phyloP scores from a whole-genome alignment of 202 grass and related monocot species.

The Tripidium arundinaceum region DNA sequence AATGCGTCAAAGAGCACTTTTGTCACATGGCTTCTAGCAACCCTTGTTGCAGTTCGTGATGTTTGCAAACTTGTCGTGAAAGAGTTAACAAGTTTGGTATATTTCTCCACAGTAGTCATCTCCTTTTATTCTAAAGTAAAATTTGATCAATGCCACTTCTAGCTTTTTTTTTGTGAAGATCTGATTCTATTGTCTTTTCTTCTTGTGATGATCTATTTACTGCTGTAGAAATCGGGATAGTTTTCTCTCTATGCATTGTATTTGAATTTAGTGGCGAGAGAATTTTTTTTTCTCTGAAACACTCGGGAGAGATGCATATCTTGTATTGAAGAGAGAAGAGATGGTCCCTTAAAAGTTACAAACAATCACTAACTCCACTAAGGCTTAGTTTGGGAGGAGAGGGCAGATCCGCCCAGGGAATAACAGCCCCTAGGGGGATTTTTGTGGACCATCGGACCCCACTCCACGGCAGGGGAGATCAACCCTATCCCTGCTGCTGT shows the following conservation, averaged over 20 bases:
- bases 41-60: constrained; percentile 76
- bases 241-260: neutral
- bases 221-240: neutral
- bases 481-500: neutral
- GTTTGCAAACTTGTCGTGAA: constrained; percentile 82
- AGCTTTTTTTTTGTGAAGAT: neutral
- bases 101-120: constrained; percentile 2
- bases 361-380: neutral
- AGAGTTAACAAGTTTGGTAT: constrained; percentile 93
- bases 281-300: neutral
- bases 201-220: neutral
- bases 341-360: neutral
- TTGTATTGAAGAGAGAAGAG: neutral
- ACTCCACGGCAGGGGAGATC: neutral
- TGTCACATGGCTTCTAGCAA: constrained; percentile 65
- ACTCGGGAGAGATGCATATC: neutral
- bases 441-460: neutral
- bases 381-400: neutral
- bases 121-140: constrained; percentile 19
- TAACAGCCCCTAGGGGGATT: neutral
- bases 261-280: neutral
- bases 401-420: neutral
- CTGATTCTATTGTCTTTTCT: neutral
- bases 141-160: neutral
- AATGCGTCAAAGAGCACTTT: constrained; percentile 66